Evolutionary conservation across 768 basidiomycete genomes (phyloP).

Genomic region (Tephrocybe sp.): DNA sequence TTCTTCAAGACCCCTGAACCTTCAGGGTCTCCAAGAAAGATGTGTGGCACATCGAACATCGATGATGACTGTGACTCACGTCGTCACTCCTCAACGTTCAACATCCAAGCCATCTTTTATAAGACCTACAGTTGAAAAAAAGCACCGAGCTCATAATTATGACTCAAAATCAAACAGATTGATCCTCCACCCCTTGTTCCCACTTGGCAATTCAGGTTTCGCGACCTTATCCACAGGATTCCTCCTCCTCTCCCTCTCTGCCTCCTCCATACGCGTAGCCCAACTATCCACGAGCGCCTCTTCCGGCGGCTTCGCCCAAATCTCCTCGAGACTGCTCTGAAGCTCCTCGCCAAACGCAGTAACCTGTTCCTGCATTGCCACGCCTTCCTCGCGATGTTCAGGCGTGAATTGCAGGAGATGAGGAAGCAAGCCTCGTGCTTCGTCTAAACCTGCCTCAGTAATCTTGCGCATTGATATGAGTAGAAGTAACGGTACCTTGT

Average conservation of each 20-base stretch:
- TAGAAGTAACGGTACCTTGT: conserved; percentile 51
- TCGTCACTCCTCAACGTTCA: too few relatives aligned
- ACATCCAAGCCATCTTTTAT: background rate
- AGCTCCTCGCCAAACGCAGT: conserved; percentile 57
- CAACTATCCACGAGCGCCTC: conserved; percentile 41
- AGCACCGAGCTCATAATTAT: background rate
- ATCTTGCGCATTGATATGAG: background rate
- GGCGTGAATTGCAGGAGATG: conserved; percentile 71
- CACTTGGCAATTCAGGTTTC: conserved; percentile 44
- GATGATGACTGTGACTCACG: too few relatives aligned
- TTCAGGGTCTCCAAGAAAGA: too few relatives aligned
- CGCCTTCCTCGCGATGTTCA: conserved; percentile 69
- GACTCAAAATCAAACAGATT: conserved; percentile 34
- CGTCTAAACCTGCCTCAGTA: conserved; percentile 42
- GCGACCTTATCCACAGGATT: conserved; percentile 54
- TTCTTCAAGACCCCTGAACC: too few relatives aligned
- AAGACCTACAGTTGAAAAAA: background rate
- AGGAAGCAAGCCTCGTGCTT: conserved; percentile 67
- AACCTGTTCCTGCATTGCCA: conserved; percentile 61
- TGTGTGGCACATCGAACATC: too few relatives aligned
- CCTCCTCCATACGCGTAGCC: conserved; percentile 55
- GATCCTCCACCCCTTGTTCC: conserved; percentile 41
- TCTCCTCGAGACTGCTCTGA: conserved; percentile 54
- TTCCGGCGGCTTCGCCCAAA: conserved; percentile 55
- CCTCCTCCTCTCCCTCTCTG: conserved; percentile 42